These are phyloP conservation scores for Laburnicola sp. DNA, from an alignment of 2,329 filamentous ascomycete genomes.

Conservation along the genomic window DNA sequence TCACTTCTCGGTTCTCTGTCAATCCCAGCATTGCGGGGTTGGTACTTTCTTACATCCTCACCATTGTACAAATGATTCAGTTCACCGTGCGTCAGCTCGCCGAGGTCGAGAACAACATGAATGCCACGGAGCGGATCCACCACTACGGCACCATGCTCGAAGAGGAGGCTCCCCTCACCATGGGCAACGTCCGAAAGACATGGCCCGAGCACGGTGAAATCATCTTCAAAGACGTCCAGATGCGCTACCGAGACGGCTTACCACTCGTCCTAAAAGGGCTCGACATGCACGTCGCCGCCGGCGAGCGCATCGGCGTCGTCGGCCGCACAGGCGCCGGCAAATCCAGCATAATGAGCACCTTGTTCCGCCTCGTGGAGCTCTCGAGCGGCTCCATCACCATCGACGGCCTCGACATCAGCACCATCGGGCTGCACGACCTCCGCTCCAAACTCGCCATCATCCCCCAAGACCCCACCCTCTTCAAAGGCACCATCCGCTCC, in stretches of 20 bases:
- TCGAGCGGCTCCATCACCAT: conserved; percentile 53
- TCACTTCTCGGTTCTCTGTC: conserved; percentile 86
- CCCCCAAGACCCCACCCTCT: conserved; percentile 81
- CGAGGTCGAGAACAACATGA: conserved; percentile 98
- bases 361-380: conserved; percentile 69
- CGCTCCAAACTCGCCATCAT: conserved; percentile 79
- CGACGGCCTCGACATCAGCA: conserved; percentile 64
- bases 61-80: conserved; percentile 93
- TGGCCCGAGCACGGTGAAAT: conserved; percentile 87
- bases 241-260: conserved; percentile 56
- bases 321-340: conserved; percentile 83
- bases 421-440: conserved; percentile 73
- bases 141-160: conserved; percentile 88
- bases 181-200: conserved; percentile 66
- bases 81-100: conserved; percentile 92
- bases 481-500: conserved; percentile 75
- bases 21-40: conserved; percentile 82
- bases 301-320: conserved; percentile 79
- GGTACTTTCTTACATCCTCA: conserved; percentile 89
- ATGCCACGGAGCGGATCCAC: conserved; percentile 86
- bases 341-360: conserved; percentile 78
- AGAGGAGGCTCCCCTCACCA: conserved; percentile 83
- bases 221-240: conserved; percentile 54
- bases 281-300: conserved; percentile 69
- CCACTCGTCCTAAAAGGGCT: conserved; percentile 56